Conservation (phyloP, 805 yeast species). For the Ogataea ramenticola region DNA sequence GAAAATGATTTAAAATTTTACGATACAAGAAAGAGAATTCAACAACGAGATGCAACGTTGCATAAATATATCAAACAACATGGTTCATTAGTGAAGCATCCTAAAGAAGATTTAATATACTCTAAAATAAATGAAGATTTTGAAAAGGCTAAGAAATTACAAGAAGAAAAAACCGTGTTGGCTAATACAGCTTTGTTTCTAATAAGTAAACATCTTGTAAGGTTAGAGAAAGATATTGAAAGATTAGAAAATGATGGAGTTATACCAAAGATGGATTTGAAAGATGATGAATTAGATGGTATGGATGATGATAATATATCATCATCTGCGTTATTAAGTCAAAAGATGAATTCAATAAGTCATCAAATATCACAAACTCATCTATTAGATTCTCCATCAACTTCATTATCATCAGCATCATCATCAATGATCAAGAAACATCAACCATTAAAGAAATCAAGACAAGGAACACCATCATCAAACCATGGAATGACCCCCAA, state of each 20-base stretch:
- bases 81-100: slow-evolving; percentile 75
- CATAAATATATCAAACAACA: slow-evolving; percentile 77
- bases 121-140: slow-evolving; percentile 65
- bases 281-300: slow-evolving; percentile 7
- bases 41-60: slow-evolving; percentile 67
- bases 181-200: slow-evolving; percentile 81
- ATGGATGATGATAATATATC: background rate
- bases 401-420: no score
- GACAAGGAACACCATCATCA: slow-evolving; percentile 14
- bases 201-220: slow-evolving; percentile 65
- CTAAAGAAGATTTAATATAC: slow-evolving; percentile 66
- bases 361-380: slow-evolving; percentile 1
- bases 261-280: slow-evolving; percentile 43
- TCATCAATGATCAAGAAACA: no score
- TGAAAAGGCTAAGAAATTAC: slow-evolving; percentile 50
- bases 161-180: slow-evolving; percentile 68
- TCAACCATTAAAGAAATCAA: slow-evolving; percentile 9
- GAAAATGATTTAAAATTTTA: slow-evolving; percentile 58
- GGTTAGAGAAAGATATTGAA: slow-evolving; percentile 69
- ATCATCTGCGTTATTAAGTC: background rate
- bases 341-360: background rate
- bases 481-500: background rate
- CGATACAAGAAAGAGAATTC: slow-evolving; percentile 60
- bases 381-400: slow-evolving; percentile 8
- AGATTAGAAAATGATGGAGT: slow-evolving; percentile 77